phyloP scores from a whole-genome alignment of 2,329 filamentous ascomycete genomes.

The Epicoccum sorghinum region DNA sequence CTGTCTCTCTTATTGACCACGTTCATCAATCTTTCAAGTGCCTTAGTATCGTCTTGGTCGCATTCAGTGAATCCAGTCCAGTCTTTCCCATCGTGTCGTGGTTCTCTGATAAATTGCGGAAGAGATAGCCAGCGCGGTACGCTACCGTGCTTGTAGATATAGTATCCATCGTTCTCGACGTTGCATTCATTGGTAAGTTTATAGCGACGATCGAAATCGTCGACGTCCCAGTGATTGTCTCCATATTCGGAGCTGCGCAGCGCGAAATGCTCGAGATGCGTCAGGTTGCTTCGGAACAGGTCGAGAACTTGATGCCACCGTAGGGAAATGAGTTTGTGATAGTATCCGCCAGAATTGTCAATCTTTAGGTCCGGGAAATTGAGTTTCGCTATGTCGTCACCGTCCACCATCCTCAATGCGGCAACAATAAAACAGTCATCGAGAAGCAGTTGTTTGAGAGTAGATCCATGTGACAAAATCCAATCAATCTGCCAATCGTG shows the following conservation, averaged over 20 bases:
- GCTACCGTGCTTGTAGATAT: too few species aligned
- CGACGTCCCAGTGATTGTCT: background rate
- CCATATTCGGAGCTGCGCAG: background rate
- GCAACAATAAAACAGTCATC: slow-evolving; percentile 51
- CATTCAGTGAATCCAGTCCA: too few species aligned
- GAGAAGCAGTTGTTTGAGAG: slow-evolving; percentile 51
- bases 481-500: slow-evolving; percentile 56
- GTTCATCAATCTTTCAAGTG: background rate
- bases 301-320: background rate
- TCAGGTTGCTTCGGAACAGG: background rate
- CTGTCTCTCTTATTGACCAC: background rate
- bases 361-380: background rate
- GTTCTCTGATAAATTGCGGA: too few species aligned
- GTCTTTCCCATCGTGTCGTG: too few species aligned
- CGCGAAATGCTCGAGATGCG: background rate
- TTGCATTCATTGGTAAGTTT: background rate
- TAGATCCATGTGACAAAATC: slow-evolving; percentile 49
- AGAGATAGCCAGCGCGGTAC: too few species aligned
- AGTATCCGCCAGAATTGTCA: background rate
- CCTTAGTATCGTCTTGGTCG: background rate
- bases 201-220: background rate
- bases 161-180: too few species aligned
- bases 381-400: background rate
- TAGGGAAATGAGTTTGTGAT: background rate
- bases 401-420: slow-evolving; percentile 3